phyloP scores from a whole-genome alignment of 2,329 filamentous ascomycete species.

The Ophiocordyceps polyrhachis-furcata region DNA sequence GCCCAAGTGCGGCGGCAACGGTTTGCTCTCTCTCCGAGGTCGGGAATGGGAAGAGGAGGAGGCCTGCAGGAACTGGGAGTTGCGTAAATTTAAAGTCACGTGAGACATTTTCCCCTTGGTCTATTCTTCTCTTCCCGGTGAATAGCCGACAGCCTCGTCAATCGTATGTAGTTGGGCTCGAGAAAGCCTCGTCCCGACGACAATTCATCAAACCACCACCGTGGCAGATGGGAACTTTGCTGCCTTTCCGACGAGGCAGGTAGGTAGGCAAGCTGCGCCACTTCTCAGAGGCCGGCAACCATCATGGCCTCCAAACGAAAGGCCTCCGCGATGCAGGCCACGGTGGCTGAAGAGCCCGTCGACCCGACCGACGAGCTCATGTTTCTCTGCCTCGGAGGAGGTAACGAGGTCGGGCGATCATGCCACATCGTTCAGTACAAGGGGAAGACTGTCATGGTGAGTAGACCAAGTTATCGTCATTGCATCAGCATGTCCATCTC shows the following conservation, averaged over 20 bases:
- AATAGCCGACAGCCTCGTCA: neutral
- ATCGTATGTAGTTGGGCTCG: neutral
- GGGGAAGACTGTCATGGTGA: slow-evolving; percentile 95
- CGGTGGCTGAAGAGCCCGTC: slow-evolving; percentile 60
- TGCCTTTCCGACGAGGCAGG: neutral
- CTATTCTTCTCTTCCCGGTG: neutral
- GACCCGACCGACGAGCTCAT: slow-evolving; percentile 88
- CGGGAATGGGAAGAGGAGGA: slow-evolving; percentile 12
- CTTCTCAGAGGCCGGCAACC: neutral
- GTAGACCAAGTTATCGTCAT: slow-evolving; percentile 1
- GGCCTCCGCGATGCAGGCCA: slow-evolving; percentile 51
- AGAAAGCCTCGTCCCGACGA: neutral
- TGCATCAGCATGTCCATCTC: neutral
- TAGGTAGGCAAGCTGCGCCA: too few species aligned
- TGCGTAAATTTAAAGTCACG: slow-evolving; percentile 26
- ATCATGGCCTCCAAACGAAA: slow-evolving; percentile 90
- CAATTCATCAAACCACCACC: neutral
- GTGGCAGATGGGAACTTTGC: neutral
- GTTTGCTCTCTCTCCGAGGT: slow-evolving; percentile 5
- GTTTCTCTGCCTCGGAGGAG: slow-evolving; percentile 84
- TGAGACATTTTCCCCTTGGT: slow-evolving; percentile 8
- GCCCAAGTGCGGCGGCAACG: slow-evolving; percentile 9
- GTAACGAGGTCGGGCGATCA: slow-evolving; percentile 91
- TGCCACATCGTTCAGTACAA: slow-evolving; percentile 99
- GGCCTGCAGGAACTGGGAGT: slow-evolving; percentile 10